Percentiles rank a stretch among this genome's conserved stretches.
Conservation (phyloP, 345 rosid genomes). For the Hypericum perforatum region DNA sequence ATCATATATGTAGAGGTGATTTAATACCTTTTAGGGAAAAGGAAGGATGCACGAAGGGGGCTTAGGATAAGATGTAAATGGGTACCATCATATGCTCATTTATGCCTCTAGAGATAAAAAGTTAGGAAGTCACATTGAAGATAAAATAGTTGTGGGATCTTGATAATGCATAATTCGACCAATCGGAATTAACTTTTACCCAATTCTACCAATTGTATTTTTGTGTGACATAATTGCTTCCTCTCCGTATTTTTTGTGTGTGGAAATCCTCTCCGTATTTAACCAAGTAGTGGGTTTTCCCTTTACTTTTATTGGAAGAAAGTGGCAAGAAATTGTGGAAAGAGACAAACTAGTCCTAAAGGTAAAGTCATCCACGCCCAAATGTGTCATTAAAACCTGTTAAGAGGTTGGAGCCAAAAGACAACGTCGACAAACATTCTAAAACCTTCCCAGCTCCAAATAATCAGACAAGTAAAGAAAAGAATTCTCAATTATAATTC, state of each 20-base stretch:
- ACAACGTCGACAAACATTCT: conserved; percentile 38
- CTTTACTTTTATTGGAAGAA: conserved; percentile 63
- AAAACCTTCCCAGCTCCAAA: conserved; percentile 2
- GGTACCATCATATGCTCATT: too few relatives aligned
- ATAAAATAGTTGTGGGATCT: too few relatives aligned
- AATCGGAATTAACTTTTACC: conserved; percentile 8
- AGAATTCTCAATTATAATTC: conserved; percentile 24
- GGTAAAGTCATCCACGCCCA: conserved; percentile 3
- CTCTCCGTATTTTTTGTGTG: not conserved
- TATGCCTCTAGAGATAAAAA: conserved; percentile 1
- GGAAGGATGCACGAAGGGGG: too few relatives aligned
- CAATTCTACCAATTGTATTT: conserved; percentile 14
- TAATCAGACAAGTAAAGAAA: conserved; percentile 44
- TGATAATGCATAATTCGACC: too few relatives aligned
- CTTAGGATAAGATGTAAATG: too few relatives aligned
- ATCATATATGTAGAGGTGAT: too few relatives aligned
- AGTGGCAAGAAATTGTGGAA: conserved; percentile 23
- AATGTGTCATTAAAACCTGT: conserved; percentile 15
- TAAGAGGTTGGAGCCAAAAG: conserved; percentile 21
- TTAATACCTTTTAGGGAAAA: too few relatives aligned
- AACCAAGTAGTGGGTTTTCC: conserved; percentile 23
- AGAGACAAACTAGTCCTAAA: conserved; percentile 14
- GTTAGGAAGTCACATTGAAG: not conserved
- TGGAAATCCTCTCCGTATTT: not conserved
- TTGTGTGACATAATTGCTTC: conserved; percentile 28